Evolutionary conservation across 495 filamentous ascomycete species (phyloP).

Genomic region (Penicillium turbatum): DNA sequence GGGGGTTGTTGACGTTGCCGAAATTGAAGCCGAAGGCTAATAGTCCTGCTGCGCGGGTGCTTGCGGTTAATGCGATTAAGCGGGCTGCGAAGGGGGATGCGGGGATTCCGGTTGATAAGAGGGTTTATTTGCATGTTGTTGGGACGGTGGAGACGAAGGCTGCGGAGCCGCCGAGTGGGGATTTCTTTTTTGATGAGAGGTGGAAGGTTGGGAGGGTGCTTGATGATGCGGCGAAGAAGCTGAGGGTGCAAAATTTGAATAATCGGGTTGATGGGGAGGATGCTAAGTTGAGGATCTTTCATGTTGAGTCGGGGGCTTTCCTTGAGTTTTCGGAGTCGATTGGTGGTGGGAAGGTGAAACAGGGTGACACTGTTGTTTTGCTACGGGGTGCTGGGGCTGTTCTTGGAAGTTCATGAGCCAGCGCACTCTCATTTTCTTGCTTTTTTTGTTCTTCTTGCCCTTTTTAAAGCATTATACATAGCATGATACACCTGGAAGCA

Average conservation of each 20-base stretch:
- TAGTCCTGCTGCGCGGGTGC: conserved; percentile 52
- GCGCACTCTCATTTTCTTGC: not conserved
- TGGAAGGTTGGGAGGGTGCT: conserved; percentile 87
- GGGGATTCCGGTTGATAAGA: conserved; percentile 69
- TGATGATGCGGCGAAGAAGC: conserved; percentile 76
- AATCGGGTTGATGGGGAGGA: conserved; percentile 75
- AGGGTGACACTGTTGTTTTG: conserved; percentile 85
- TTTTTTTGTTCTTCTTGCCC: not conserved
- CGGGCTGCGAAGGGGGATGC: conserved; percentile 84
- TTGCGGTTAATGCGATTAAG: conserved; percentile 71
- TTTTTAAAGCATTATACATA: conserved; percentile 9
- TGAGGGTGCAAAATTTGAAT: conserved; percentile 84
- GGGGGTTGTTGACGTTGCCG: conserved; percentile 31
- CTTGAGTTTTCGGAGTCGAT: conserved; percentile 80
- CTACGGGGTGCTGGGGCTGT: conserved; percentile 73
- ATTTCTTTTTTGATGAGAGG: conserved; percentile 78
- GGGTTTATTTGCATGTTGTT: conserved; percentile 83
- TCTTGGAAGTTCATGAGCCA: conserved; percentile 35
- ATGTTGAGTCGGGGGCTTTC: conserved; percentile 83
- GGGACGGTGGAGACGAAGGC: conserved; percentile 69
- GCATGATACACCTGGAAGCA: conserved; percentile 4
- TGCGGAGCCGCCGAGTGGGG: conserved; percentile 68
- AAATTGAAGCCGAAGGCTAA: conserved; percentile 57
- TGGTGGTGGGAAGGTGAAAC: conserved; percentile 58
- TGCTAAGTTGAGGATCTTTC: conserved; percentile 77